Base-by-base conservation (phyloP, 2,329 filamentous ascomycete genomes). In the Westerdykella aurantiaca region DNA sequence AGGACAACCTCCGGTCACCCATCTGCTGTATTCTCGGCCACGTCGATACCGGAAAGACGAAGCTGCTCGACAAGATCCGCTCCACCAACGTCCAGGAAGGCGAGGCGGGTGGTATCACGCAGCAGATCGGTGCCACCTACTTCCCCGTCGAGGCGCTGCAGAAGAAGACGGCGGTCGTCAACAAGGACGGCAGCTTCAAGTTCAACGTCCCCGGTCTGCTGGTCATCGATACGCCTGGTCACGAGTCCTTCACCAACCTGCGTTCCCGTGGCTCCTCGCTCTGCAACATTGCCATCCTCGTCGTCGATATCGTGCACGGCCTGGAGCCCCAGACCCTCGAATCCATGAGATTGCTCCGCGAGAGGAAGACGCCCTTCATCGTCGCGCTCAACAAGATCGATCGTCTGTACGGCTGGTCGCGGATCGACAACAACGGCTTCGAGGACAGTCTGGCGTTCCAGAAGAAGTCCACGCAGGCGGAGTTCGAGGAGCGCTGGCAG, bases 11-110 rank as follows among this genome's bases (percentile, higher is more conserved):
- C 44, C 88, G 93, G 46, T 97, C 93, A 34, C 93, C 93, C 42
- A 98, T 98, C 71, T 97, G 93, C 78, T 97, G 91, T 85, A 98
- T 98, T 79, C 82, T 98, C 52, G 93, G 93, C 61, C 93, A 98
- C 81, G 93, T 98, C 80, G 93, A 98, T 83, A 98, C 94, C 37
- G 93, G 93, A 69, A 98, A 98, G 76, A 98, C 93, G n/a, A 98
- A 97, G 75, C 77, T 98, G 51, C 79, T 98, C 46, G 93, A 98
- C 77, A 98, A 98, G 76, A 88, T 98, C 63, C 86, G 93, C 62
- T 89, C 96, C 70, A 97, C 93, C 45, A 97, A 98, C 65, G 93
- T 98, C 31, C 94, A 98, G 66, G 93, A 97, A 72, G 93, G 93
- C 61, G 93, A 98, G 80, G 94, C 93, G 34, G 94, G 93, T 77